These are phyloP conservation scores for Coniella lustricola DNA, from an alignment of 2,329 filamentous ascomycete genomes.

Conservation along the genomic window DNA sequence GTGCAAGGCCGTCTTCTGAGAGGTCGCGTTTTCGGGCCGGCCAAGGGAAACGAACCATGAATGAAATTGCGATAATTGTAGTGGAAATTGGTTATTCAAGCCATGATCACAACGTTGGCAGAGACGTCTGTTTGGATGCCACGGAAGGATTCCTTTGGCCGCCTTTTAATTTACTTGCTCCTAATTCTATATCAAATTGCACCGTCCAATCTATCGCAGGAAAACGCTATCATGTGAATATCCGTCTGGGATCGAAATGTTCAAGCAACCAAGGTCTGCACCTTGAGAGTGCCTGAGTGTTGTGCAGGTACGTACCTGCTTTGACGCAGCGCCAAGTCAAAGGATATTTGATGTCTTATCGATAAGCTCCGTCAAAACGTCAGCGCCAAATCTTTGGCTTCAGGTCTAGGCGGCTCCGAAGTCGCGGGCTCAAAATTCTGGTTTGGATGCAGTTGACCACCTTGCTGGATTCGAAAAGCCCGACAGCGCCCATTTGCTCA, in stretches of 20 bases:
- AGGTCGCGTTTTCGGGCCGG: neutral
- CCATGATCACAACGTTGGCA: no score
- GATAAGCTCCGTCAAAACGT: neutral
- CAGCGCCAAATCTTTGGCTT: neutral
- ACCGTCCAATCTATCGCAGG: neutral
- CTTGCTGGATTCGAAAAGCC: neutral
- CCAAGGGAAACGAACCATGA: neutral
- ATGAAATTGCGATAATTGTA: no score
- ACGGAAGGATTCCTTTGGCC: no score
- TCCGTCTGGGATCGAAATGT: neutral
- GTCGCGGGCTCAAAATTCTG: neutral
- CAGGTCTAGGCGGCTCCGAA: neutral
- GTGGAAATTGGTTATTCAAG: no score
- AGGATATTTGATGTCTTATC: neutral
- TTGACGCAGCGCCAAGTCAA: neutral
- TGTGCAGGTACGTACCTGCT: neutral
- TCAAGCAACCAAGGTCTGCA: neutral
- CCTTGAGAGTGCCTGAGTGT: neutral
- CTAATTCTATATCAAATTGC: no score
- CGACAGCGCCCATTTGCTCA: conserved; percentile 5
- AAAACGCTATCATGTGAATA: neutral
- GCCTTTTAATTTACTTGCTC: no score
- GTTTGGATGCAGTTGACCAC: neutral
- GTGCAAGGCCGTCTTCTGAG: neutral
- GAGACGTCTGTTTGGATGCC: no score